phyloP scores from a whole-genome alignment of 2,329 filamentous ascomycete genomes.

The Colletotrichum musicola region DNA sequence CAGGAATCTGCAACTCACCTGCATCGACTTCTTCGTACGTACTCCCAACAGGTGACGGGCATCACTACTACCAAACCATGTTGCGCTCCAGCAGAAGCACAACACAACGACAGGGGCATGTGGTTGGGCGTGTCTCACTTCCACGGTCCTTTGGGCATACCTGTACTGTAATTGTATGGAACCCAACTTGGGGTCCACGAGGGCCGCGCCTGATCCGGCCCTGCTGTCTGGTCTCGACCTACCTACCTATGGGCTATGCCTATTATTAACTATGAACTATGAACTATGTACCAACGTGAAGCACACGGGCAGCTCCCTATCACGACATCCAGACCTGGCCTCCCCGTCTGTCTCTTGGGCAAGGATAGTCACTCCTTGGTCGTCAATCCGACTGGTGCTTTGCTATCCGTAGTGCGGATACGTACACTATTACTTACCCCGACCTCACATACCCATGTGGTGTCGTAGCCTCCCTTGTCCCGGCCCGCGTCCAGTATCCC shows the following conservation, averaged over 20 bases:
- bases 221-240: background rate
- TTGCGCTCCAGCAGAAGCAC: conserved; percentile 27
- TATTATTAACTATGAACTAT: no score
- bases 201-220: conserved; percentile 13
- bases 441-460: background rate
- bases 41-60: conserved; percentile 9
- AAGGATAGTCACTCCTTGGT: background rate
- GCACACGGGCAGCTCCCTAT: background rate
- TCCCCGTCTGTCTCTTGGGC: conserved; percentile 1
- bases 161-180: conserved; percentile 1
- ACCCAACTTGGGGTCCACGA: conserved; percentile 31
- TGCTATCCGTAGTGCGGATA: no score
- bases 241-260: no score
- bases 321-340: conserved; percentile 1
- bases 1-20: conserved; percentile 38
- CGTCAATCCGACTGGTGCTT: no score
- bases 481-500: background rate
- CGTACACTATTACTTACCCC: background rate
- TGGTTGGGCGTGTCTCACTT: conserved; percentile 13
- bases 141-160: background rate
- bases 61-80: conserved; percentile 2
- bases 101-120: conserved; percentile 16
- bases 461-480: conserved; percentile 13
- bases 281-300: no score
- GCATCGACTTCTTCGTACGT: conserved; percentile 32